phyloP scores from a whole-genome alignment of 805 yeast genomes.

The Candida coleopterorum region DNA sequence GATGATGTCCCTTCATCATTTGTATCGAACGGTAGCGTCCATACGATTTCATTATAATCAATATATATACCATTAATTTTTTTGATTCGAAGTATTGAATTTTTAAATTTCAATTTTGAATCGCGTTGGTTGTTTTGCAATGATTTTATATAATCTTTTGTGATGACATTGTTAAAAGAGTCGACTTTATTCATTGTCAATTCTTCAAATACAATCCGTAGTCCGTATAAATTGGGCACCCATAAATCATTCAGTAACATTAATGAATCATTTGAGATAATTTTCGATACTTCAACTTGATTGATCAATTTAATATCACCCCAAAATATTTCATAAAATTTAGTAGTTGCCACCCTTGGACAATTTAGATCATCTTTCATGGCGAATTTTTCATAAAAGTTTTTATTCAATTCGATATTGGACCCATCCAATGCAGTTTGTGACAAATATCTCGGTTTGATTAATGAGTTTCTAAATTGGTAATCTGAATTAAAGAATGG shows the following conservation, averaged over 20 bases:
- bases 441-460: constrained; percentile 37
- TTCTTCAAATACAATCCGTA: constrained; percentile 45
- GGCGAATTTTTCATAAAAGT: constrained; percentile 26
- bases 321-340: constrained; percentile 21
- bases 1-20: constrained; percentile 9
- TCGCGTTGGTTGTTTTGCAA: constrained; percentile 4
- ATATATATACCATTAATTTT: constrained; percentile 32
- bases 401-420: constrained; percentile 24
- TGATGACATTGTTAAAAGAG: constrained; percentile 27
- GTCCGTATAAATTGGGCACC: constrained; percentile 37
- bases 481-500: constrained; percentile 44
- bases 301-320: constrained; percentile 25
- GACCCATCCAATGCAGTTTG: constrained; percentile 18
- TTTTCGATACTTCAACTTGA: constrained; percentile 19
- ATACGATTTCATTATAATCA: constrained; percentile 17
- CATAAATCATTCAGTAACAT: constrained; percentile 27
- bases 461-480: constrained; percentile 33
- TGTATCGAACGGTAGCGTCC: constrained; percentile 26
- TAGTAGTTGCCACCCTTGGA: constrained; percentile 22
- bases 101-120: constrained; percentile 4
- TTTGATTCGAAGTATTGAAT: constrained; percentile 20
- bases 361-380: constrained; percentile 26
- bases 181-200: constrained; percentile 39
- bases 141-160: constrained; percentile 18
- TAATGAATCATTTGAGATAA: constrained; percentile 12